These are phyloP conservation scores for Didymellaceae sp. DNA, from an alignment of 2,329 filamentous ascomycete genomes.

Conservation along the genomic window DNA sequence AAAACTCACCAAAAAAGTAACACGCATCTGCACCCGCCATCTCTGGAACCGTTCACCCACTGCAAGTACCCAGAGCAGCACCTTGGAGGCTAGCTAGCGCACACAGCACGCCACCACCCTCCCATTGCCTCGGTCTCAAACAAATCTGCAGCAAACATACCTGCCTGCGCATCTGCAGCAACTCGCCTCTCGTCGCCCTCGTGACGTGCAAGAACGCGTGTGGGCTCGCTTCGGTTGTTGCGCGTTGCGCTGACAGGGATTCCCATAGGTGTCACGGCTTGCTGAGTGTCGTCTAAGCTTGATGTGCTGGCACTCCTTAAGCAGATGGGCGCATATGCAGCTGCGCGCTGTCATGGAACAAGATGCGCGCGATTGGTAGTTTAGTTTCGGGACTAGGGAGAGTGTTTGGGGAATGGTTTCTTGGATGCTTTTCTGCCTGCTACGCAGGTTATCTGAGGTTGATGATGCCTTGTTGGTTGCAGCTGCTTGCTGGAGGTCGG, in stretches of 20 bases:
- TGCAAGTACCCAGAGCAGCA: no score
- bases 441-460: no score
- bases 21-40: no score
- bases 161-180: background rate
- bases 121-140: background rate
- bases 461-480: no score
- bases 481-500: no score
- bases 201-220: conserved; percentile 31
- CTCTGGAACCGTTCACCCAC: no score
- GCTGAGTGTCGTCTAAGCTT: conserved; percentile 20
- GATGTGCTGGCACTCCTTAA: conserved; percentile 41
- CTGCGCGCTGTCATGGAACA: conserved; percentile 32
- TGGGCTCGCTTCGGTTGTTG: conserved; percentile 25
- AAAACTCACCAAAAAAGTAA: no score
- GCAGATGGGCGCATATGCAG: conserved; percentile 35
- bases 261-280: background rate
- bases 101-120: background rate
- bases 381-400: background rate
- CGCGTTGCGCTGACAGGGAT: background rate
- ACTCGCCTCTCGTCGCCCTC: background rate
- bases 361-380: background rate
- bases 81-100: no score
- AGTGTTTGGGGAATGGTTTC: no score
- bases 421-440: no score
- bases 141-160: background rate